phyloP scores from a whole-genome alignment of 495 filamentous ascomycete genomes.

The Collariella sp. region DNA sequence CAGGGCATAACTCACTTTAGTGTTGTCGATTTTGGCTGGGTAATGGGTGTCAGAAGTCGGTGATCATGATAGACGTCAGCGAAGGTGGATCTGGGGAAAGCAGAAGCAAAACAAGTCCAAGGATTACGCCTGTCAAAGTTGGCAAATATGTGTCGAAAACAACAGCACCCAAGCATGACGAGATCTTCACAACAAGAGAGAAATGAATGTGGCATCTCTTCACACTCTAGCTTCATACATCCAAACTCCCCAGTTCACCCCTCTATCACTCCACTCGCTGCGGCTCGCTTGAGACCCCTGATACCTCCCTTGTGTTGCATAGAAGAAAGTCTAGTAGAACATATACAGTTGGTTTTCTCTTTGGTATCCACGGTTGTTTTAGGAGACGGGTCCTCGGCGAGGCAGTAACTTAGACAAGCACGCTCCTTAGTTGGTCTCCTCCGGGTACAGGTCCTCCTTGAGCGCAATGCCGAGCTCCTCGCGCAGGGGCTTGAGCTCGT shows the following conservation, averaged over 20 bases:
- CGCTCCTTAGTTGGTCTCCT: slow-evolving; percentile 43
- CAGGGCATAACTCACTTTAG: too few relatives aligned
- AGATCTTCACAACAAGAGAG: not conserved
- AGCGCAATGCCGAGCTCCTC: slow-evolving; percentile 88
- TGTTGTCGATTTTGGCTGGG: too few relatives aligned
- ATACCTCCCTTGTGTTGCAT: not conserved
- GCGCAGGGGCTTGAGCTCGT: slow-evolving; percentile 81
- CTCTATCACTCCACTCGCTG: too few relatives aligned
- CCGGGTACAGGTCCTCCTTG: slow-evolving; percentile 92
- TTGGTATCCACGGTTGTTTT: not conserved
- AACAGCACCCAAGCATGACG: too few relatives aligned
- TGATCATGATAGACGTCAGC: too few relatives aligned
- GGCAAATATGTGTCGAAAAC: too few relatives aligned
- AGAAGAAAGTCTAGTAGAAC: slow-evolving; percentile 5
- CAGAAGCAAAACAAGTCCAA: too few relatives aligned
- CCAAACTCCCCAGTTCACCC: not conserved
- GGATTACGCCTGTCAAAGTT: too few relatives aligned
- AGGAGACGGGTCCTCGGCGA: not conserved
- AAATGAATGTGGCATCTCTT: not conserved
- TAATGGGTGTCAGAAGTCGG: too few relatives aligned
- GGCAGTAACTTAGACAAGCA: not conserved
- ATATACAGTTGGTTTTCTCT: slow-evolving; percentile 4
- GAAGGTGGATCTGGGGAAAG: too few relatives aligned
- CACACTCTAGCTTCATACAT: not conserved
- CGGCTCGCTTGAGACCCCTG: not conserved